Conservation (phyloP, 352 stramenopile species). For the Pythium monospermum region DNA sequence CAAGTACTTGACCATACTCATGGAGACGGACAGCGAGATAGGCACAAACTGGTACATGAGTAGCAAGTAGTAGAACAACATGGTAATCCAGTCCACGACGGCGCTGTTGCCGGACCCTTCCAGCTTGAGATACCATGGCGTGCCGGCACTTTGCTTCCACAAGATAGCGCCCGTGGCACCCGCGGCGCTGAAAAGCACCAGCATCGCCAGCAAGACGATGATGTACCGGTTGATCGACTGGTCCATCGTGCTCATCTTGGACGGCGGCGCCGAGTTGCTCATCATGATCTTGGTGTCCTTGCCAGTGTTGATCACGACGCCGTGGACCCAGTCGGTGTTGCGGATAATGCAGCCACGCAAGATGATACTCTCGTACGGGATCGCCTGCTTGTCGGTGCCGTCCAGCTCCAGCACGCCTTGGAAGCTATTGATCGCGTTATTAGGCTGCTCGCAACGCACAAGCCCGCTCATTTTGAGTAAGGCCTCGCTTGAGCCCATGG, state of each 20-base stretch:
- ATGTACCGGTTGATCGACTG: conserved; percentile 80
- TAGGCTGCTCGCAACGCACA: conserved; percentile 76
- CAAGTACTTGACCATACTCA: conserved; percentile 94
- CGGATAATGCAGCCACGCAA: conserved; percentile 89
- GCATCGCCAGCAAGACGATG: conserved; percentile 50
- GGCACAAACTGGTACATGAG: conserved; percentile 97
- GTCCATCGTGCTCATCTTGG: conserved; percentile 87
- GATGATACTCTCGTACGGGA: conserved; percentile 84
- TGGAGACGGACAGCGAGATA: conserved; percentile 96
- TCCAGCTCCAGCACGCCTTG: conserved; percentile 78
- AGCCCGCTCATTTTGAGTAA: conserved; percentile 49
- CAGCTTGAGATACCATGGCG: conserved; percentile 56
- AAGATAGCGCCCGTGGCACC: conserved; percentile 54
- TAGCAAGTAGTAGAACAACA: conserved; percentile 93
- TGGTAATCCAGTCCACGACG: conserved; percentile 62
- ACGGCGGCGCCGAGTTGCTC: conserved; percentile 72
- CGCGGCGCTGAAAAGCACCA: conserved; percentile 58
- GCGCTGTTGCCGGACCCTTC: conserved; percentile 26
- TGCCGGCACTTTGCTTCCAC: conserved; percentile 41
- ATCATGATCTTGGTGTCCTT: conserved; percentile 93
- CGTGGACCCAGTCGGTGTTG: conserved; percentile 91
- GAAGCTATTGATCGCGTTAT: conserved; percentile 90
- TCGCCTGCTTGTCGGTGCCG: conserved; percentile 42
- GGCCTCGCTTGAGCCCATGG: conserved; percentile 39
- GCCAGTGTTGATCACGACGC: conserved; percentile 92